Base-by-base conservation (phyloP, 2,329 filamentous ascomycete genomes). In the Aspergillus clavatus region DNA sequence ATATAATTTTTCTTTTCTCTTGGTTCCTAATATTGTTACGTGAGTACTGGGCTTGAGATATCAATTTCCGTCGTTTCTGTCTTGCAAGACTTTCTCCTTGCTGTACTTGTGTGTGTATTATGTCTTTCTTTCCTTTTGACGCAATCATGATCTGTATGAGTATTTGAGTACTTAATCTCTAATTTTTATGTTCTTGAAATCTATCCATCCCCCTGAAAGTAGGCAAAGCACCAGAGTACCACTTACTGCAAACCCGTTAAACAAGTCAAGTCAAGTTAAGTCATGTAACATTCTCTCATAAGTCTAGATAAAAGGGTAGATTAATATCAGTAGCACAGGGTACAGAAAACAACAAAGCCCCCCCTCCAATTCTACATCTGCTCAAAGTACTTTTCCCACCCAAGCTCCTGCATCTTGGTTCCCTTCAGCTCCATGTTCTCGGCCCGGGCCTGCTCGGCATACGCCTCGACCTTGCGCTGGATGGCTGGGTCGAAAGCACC, bases 401-500 rank as follows among this genome's bases (percentile, higher is more conserved):
- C 70, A 18, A 72, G 50, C 38, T 70, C 65, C 40, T 59, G 64
- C 57, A 73, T 61, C 55, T 70, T 72, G 7, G 59, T 58, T 14
- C 68, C 70, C 55, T 73, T 72, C 40, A 66, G 47, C 36, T 72
- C 62, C 49, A 72, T 62, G 44, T 72, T 71, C 54, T 72, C 69
- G 3, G 56, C 52, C 45, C 63, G 65, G 7, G 70, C 70, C 27
- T 61, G 62, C 52, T 68, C 63, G 4, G 69, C 68, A 50, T 73
- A 72, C 26, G 61, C 57, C 51, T 71, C 68, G 8, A 73, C 63
- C 58, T 70, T 71, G 40, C 59, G 58, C 51, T 69, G 69, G 38
- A 72, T 59, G 24, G 53, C 48, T 1, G 63, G 60, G 48, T 73
- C 70, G 51, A 66, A 68, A 3, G 78, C 66, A 3, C 83, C 83